Conservation (phyloP, 2,329 filamentous ascomycete species). For the Epicoccum nigrum region DNA sequence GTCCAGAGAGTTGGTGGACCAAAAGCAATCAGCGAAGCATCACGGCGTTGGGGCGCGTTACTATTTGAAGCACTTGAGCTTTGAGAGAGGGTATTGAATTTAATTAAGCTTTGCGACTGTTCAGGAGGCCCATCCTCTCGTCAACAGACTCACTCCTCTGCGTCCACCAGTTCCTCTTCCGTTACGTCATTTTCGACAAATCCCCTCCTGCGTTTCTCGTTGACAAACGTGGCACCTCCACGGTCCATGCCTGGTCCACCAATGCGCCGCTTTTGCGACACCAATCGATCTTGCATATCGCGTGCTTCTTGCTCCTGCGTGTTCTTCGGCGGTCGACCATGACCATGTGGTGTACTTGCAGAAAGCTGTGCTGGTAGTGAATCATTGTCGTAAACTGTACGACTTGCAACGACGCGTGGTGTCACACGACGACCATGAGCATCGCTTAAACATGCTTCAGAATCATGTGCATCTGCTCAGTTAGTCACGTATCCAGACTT, state of each 20-base stretch:
- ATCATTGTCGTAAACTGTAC: constrained; percentile 18
- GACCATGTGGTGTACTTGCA: constrained; percentile 41
- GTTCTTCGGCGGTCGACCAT: constrained; percentile 35
- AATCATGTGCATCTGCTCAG: constrained; percentile 47
- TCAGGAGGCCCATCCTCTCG: not conserved
- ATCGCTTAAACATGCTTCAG: constrained; percentile 57
- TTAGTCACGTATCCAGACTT: constrained; percentile 28
- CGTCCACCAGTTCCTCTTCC: constrained; percentile 51
- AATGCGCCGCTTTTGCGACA: constrained; percentile 57
- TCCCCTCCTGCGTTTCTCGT: constrained; percentile 55
- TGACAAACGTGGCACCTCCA: constrained; percentile 60
- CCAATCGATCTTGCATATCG: constrained; percentile 53
- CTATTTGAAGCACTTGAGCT: not conserved
- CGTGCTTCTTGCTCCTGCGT: constrained; percentile 53
- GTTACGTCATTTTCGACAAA: constrained; percentile 60
- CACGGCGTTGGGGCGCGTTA: constrained; percentile 18
- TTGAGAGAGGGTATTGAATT: constrained; percentile 3
- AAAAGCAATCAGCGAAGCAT: constrained; percentile 15
- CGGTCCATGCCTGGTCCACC: constrained; percentile 60
- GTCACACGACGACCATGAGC: constrained; percentile 55
- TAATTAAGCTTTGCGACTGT: constrained; percentile 3
- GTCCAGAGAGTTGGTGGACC: not conserved
- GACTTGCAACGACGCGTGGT: constrained; percentile 46
- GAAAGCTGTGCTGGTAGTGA: constrained; percentile 1
- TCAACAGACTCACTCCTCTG: constrained; percentile 25